Percentiles rank a stretch among this genome's conserved stretches.
phyloP scores from a whole-genome alignment of 2,329 filamentous ascomycete species.

The Fusarium paranaense region DNA sequence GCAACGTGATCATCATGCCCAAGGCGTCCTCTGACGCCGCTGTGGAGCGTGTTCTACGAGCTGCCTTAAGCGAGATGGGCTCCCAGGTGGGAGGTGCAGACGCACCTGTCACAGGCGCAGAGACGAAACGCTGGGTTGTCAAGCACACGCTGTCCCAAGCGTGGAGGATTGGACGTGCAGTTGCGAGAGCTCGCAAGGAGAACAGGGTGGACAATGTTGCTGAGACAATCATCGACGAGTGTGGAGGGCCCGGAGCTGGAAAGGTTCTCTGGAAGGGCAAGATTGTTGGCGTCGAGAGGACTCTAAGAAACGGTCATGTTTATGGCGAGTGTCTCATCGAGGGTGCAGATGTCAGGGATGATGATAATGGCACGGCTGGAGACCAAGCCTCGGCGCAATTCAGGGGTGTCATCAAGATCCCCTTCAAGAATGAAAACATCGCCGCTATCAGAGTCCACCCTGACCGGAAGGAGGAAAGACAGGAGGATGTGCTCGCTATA shows the following conservation, averaged over 20 bases:
- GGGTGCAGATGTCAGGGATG: conserved; percentile 55
- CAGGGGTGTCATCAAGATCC: conserved; percentile 68
- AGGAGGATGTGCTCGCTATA: conserved; percentile 60
- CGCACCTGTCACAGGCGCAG: conserved; percentile 60
- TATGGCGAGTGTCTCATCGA: conserved; percentile 71
- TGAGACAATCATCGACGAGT: conserved; percentile 68
- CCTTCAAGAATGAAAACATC: conserved; percentile 82
- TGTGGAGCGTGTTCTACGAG: conserved; percentile 62
- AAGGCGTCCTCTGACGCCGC: conserved; percentile 58
- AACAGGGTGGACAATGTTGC: conserved; percentile 66
- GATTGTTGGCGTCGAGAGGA: conserved; percentile 69
- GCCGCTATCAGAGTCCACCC: conserved; percentile 59
- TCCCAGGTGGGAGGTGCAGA: conserved; percentile 63
- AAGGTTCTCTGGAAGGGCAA: conserved; percentile 73
- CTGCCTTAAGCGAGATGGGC: conserved; percentile 67
- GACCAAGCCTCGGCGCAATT: conserved; percentile 41
- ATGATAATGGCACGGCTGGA: conserved; percentile 24
- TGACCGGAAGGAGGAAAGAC: conserved; percentile 50
- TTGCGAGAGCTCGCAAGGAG: conserved; percentile 60
- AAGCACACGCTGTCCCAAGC: conserved; percentile 65
- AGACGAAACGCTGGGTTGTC: conserved; percentile 63
- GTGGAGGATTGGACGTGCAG: conserved; percentile 71
- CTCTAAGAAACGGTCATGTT: conserved; percentile 66
- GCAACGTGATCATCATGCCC: conserved; percentile 63
- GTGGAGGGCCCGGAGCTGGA: conserved; percentile 64